Evolutionary conservation across 2,329 filamentous ascomycete species (phyloP), one percentile per base, ranked within the genome.

Genomic region (Dothideomycetes sp.): DNA sequence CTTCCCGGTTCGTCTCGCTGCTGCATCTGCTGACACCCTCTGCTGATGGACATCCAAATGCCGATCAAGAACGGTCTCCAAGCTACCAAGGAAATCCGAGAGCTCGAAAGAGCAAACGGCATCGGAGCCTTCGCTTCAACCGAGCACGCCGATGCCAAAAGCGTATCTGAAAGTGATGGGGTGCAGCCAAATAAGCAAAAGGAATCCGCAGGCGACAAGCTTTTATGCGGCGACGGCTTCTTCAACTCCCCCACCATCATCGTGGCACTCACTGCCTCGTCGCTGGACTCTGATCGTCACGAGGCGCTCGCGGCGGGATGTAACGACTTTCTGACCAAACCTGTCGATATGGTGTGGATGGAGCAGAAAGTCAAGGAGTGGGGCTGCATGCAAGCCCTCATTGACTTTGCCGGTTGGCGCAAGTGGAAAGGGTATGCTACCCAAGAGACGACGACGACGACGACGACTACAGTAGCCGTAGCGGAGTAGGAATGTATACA

Each of bases 31-130:
- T n/a, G n/a, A n/a, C n/a, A n/a, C n/a, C n/a, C n/a, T n/a, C n/a
- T n/a, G n/a, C 68, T 98, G 41, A 98, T 98, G 89, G 89, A 98
- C 58, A 95, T 98, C 49, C 89, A 96, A 57, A 70, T 96, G 42
- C 89, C 89, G 3, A 80, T 95, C 52, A 95, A 96, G 88, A 93
- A 82, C 50, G 89, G 89, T 1, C 67, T 98, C 18, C 86, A 95
- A 46, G 89, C 89, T 12, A 96, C 89, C 0, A 85, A 88, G 49
- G 89, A 96, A 63, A 98, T 98, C 39, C 73, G 89, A 37, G 70
- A 89, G 39, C 65, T 96, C 30, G 89, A 98, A 62, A 75, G 85
- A 36, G 73, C 94, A 46, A 96, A 96, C 58, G 82, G 80, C 5
- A 94, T 96, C 47, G 88, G 89, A 37, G 87, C 94, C 14, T 94